Evolutionary conservation across 2,329 filamentous ascomycete species (phyloP).

Genomic region (Pyrenochaeta sp.): DNA sequence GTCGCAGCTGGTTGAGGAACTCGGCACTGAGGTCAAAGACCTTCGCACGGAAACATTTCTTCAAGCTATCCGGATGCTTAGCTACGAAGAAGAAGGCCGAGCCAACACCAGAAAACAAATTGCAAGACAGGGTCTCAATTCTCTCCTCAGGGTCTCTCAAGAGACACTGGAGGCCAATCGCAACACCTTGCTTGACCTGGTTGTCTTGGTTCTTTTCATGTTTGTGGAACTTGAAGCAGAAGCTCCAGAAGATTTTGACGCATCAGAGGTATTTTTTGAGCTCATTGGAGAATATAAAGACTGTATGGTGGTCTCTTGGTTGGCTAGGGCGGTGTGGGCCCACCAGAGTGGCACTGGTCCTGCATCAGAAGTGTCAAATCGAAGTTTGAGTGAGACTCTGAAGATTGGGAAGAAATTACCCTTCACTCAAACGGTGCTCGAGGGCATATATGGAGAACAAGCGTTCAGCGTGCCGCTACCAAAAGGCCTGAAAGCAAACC

Average conservation of each 20-base stretch:
- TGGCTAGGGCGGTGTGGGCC: conserved; percentile 43
- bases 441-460: conserved; percentile 40
- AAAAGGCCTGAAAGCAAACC: conserved; percentile 29
- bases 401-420: conserved; percentile 37
- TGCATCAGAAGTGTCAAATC: conserved; percentile 33
- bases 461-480: conserved; percentile 44
- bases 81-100: conserved; percentile 46
- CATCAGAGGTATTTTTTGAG: conserved; percentile 67
- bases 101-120: conserved; percentile 57
- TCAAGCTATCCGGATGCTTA: conserved; percentile 58
- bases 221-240: conserved; percentile 71
- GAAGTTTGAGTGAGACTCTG: conserved; percentile 30
- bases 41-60: conserved; percentile 61
- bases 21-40: conserved; percentile 57
- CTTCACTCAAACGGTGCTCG: conserved; percentile 46
- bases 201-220: conserved; percentile 85
- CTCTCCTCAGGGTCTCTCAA: conserved; percentile 78
- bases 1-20: conserved; percentile 65
- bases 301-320: conserved; percentile 44
- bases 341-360: conserved; percentile 38
- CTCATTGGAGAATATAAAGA: conserved; percentile 59
- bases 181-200: conserved; percentile 79
- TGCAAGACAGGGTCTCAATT: conserved; percentile 77
- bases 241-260: conserved; percentile 71
- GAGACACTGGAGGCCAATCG: conserved; percentile 78